These are phyloP conservation scores for Mortierella claussenii DNA, from an alignment of 192 early-diverging fungal genomes.

Conservation along the genomic window DNA sequence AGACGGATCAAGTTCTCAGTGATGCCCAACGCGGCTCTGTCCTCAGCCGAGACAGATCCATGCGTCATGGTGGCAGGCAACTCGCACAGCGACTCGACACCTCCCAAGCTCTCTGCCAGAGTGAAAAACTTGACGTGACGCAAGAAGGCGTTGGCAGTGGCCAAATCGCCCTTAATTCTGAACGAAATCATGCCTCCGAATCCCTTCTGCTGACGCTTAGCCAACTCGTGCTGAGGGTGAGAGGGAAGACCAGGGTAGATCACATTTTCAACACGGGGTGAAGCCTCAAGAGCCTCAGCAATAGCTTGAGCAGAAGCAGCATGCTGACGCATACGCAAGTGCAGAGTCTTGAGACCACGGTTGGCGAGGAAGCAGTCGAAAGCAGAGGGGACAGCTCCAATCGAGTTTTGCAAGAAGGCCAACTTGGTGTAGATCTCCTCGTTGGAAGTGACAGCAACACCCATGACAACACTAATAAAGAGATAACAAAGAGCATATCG, in stretches of 20 bases:
- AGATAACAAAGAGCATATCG: background rate
- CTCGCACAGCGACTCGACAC: constrained; percentile 95
- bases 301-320: constrained; percentile 85
- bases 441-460: constrained; percentile 86
- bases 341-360: constrained; percentile 95
- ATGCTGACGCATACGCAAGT: constrained; percentile 94
- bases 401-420: constrained; percentile 96
- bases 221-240: constrained; percentile 94
- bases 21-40: constrained; percentile 85
- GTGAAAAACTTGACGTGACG: constrained; percentile 84
- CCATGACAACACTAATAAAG: constrained; percentile 84
- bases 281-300: constrained; percentile 81
- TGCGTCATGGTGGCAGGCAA: constrained; percentile 98
- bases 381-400: constrained; percentile 94
- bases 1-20: constrained; percentile 93
- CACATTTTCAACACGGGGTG: constrained; percentile 80
- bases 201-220: constrained; percentile 87
- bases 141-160: constrained; percentile 87
- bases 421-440: constrained; percentile 79
- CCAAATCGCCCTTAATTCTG: constrained; percentile 85
- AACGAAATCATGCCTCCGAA: constrained; percentile 98
- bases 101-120: constrained; percentile 96
- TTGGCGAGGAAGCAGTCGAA: constrained; percentile 97
- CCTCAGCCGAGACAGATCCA: constrained; percentile 87
- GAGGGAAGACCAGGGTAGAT: constrained; percentile 93